A percentile compares a stretch with the other conserved stretches of the same genome.
Conservation (phyloP, 768 basidiomycete species). For the Strobilomyces confusus region DNA sequence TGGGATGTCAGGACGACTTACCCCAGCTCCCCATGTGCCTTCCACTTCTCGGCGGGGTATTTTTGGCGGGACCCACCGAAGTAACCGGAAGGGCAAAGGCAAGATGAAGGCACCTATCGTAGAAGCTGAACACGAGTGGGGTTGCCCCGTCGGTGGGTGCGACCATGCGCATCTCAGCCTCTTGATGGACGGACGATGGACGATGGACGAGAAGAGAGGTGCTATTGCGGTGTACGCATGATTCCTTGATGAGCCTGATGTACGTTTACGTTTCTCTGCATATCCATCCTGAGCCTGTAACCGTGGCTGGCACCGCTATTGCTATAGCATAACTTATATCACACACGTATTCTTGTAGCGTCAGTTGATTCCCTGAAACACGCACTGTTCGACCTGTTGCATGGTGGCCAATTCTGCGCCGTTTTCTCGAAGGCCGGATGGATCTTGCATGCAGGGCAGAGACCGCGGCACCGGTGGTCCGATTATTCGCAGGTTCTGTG, state of each 20-base stretch:
- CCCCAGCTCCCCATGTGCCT: conserved; percentile 4
- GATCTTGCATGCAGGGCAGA: not conserved
- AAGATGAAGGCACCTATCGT: conserved; percentile 34
- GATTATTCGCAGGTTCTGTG: not conserved
- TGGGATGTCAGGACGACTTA: conserved; percentile 8
- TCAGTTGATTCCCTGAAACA: not conserved
- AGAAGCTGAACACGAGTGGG: conserved; percentile 55
- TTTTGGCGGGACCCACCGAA: conserved; percentile 2
- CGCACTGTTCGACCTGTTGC: not conserved
- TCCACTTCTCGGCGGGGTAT: conserved; percentile 7
- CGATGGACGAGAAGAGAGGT: conserved; percentile 46
- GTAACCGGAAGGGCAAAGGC: conserved; percentile 31
- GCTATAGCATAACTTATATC: conserved; percentile 14
- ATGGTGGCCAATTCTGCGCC: not conserved
- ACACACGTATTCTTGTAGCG: conserved; percentile 16
- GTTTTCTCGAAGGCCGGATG: not conserved
- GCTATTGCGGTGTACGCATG: conserved; percentile 39
- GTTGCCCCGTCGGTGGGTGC: conserved; percentile 62
- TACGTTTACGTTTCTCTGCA: conserved; percentile 16
- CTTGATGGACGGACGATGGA: conserved; percentile 56
- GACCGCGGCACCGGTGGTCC: not conserved
- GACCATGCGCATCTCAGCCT: conserved; percentile 52
- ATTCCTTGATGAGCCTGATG: conserved; percentile 13
- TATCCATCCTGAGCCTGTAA: conserved; percentile 1
- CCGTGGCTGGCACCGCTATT: not conserved